phyloP scores from a whole-genome alignment of 352 stramenopile species.

The Globisporangium uncinulatum region DNA sequence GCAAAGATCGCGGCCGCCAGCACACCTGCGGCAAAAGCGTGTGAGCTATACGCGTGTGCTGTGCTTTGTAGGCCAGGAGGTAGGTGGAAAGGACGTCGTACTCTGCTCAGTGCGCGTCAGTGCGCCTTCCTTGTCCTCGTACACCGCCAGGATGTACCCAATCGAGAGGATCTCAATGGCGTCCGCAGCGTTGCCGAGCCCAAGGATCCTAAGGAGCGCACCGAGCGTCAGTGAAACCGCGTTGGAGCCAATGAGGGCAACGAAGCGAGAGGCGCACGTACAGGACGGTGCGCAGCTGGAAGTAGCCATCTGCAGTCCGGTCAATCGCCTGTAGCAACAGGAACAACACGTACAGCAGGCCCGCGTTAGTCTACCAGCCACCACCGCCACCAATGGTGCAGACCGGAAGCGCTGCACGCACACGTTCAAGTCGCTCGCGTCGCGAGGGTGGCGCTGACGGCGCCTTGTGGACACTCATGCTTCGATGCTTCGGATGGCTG shows the following conservation, averaged over 20 bases:
- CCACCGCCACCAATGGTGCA: too few species aligned
- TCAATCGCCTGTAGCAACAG: slow-evolving; percentile 36
- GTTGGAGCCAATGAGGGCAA: background rate
- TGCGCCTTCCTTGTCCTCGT: slow-evolving; percentile 63
- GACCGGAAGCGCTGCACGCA: background rate
- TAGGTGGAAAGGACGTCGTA: slow-evolving; percentile 21
- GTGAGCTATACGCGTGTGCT: background rate
- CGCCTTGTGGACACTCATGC: background rate
- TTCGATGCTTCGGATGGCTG: background rate
- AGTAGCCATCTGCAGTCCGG: slow-evolving; percentile 51
- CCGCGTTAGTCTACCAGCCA: too few species aligned
- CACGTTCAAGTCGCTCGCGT: background rate
- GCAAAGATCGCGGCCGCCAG: slow-evolving; percentile 86
- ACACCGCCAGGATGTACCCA: slow-evolving; percentile 86
- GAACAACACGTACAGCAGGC: too few species aligned
- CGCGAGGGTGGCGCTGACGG: too few species aligned
- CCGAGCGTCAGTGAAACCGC: background rate
- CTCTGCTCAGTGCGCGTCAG: slow-evolving; percentile 47
- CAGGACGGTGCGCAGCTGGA: slow-evolving; percentile 63
- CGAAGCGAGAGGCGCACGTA: slow-evolving; percentile 16
- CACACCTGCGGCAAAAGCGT: slow-evolving; percentile 29
- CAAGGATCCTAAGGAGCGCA: slow-evolving; percentile 60
- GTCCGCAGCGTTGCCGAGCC: slow-evolving; percentile 83
- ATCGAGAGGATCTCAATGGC: slow-evolving; percentile 90
- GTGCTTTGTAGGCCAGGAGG: background rate